Evolutionary conservation across 768 basidiomycete species (phyloP).

Genomic region (Tubosaeta sp.): DNA sequence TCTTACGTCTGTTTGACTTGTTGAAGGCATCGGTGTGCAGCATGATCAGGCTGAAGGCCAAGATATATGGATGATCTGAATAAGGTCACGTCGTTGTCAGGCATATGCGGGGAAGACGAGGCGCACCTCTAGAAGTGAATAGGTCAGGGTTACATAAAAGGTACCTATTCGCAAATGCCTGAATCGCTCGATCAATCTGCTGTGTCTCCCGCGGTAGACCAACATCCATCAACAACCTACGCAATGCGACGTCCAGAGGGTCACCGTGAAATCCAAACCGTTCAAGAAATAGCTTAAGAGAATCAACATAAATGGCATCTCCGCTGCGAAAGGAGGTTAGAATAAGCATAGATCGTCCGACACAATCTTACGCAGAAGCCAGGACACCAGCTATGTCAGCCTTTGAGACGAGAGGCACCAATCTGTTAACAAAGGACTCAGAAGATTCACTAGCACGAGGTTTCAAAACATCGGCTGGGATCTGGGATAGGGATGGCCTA

Average conservation of each 20-base stretch:
- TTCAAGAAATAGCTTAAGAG: conserved; percentile 67
- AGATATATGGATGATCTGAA: conserved; percentile 88
- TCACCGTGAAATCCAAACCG: conserved; percentile 76
- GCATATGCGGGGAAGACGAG: neutral
- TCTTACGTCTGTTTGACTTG: conserved; percentile 94
- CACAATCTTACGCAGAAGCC: conserved; percentile 65
- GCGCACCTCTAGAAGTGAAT: conserved; percentile 71
- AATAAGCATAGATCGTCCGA: conserved; percentile 1
- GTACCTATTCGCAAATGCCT: conserved; percentile 89
- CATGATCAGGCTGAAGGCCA: conserved; percentile 98
- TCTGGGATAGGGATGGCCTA: conserved; percentile 41
- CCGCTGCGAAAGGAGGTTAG: conserved; percentile 42
- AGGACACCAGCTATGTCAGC: conserved; percentile 77
- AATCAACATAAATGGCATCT: conserved; percentile 63
- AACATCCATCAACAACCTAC: conserved; percentile 86
- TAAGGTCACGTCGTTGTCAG: neutral
- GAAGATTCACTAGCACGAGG: conserved; percentile 65
- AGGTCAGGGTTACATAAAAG: conserved; percentile 76
- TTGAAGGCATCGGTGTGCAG: conserved; percentile 98
- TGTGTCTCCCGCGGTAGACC: conserved; percentile 94
- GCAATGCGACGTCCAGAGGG: conserved; percentile 88
- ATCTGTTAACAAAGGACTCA: conserved; percentile 60
- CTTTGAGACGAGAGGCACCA: conserved; percentile 63
- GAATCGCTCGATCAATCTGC: conserved; percentile 96
- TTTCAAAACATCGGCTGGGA: conserved; percentile 43